Evolutionary conservation across 2,329 filamentous ascomycete species (phyloP), one percentile per base, ranked within the genome.

Genomic region (Clonostachys solani): DNA sequence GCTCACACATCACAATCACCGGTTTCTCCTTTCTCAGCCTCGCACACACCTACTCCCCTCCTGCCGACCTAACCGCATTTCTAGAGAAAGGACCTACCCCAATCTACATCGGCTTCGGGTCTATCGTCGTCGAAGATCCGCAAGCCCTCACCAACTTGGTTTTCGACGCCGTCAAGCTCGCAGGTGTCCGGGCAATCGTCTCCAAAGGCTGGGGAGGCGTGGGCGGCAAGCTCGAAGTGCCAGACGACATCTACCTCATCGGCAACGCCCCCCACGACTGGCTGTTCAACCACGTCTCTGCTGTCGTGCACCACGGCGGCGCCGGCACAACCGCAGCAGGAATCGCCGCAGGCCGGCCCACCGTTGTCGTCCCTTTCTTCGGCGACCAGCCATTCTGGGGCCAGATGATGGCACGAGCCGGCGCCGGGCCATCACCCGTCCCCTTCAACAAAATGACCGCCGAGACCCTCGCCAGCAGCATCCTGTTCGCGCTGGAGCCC

Each of bases 361-460:
- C 82, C 2, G 78, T 84, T 60, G 78, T 86, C 18, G 78, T 86
- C 0, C 82, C 82, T 0, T 86, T 86, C 64, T 86, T 86, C 51
- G 82, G 82, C 9, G 83, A 65, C 44, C 70, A 73, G 51, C 67
- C 67, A 13, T 73, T 72, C 49, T 73, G 70, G 69, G 68, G 65
- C 10, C 54, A 61, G 12, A 71, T 72, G 67, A 60, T 72, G 2
- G 60, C 60, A 3, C 54, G 55, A 23, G 67, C 67, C 4, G 68
- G 68, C n/a, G 70, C 68, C 5, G 70, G 70, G 4, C 68, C 67
- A 9, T 44, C 59, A 15, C 62, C 68, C 0, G 62, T 69, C 7
- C 62, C 65, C 2, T 60, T 66, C 47, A 67, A 66, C 51, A 49
- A 55, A 16, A 57, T 73, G 1, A 62, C 54, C 9, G 54, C 48